Evolutionary conservation across 148 eudicot species (phyloP), one percentile per base, ranked within the genome.

Genomic region (Rhododendron kiyosumense): DNA sequence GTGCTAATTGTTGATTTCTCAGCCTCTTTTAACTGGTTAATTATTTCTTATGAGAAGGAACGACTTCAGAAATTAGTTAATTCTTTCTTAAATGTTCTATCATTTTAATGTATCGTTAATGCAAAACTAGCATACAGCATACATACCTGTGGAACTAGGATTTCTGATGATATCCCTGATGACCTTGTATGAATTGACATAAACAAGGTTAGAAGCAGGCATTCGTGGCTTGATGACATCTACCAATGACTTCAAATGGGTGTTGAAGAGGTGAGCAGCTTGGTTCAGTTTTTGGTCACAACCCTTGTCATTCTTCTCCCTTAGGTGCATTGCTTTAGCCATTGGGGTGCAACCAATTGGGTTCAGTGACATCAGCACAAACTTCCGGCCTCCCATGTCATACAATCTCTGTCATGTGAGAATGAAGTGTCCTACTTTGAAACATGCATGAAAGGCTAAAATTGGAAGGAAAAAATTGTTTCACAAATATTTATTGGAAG

Each of bases 201-300:
- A 81, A 1, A 81, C 65, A 15, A 81, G 41, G 83, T 51, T 81
- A 24, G 83, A 81, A 32, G n/a, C 83, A 32, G 83, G 83, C 67
- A 81, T 26, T 22, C 32, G 83, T 0, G 83, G 67, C 63, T 52
- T 81, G 41, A 81, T 14, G 65, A 6, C 24, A 32, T 81, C 83
- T 6, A 81, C 65, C 13, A 81, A 0, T 12, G 41, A 28, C 67
- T 52, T 81, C 83, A 81, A 52, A 14, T 52, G n/a, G 43, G 43
- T 17, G 65, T 81, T 81, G 67, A 81, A 81, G 83, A 81, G 65
- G 20, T 32, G 83, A 81, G 83, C 67, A 14, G 83, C 83, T 38
- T 26, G 3, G 83, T 81, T 81, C 63, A 81, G 41, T 13, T 81
- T 52, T 22, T 52, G 45, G 2, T n/a, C 14, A 52, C 83, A 81